A percentile compares a stretch with the other conserved stretches of the same genome.
These are phyloP conservation scores for Besnoitia besnoiti DNA, from an alignment of 169 alveolate genomes.

Conservation along the genomic window DNA sequence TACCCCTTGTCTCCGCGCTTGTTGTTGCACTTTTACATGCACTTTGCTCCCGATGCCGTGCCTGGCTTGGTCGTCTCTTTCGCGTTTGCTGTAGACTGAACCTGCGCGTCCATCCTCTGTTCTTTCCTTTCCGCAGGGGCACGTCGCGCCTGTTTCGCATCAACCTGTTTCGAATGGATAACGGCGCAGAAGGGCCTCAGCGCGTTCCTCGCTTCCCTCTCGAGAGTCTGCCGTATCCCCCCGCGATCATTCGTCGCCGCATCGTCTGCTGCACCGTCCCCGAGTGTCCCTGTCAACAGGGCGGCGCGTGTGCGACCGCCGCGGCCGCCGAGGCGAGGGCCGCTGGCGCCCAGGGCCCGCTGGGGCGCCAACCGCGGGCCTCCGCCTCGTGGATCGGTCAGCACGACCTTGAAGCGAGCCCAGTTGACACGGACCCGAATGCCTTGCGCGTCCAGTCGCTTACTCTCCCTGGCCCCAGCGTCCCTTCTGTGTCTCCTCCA, in stretches of 20 bases:
- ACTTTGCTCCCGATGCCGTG: no score
- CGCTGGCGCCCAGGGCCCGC: background rate
- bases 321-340: background rate
- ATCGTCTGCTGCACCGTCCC: slow-evolving; percentile 31
- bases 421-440: background rate
- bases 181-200: background rate
- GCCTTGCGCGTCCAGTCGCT: background rate
- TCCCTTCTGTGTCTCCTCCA: background rate
- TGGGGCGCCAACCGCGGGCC: background rate
- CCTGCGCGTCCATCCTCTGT: no score
- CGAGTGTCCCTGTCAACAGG: slow-evolving; percentile 23
- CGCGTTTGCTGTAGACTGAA: no score
- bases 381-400: background rate
- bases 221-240: slow-evolving; percentile 19
- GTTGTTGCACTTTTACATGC: no score
- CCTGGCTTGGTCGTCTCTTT: no score
- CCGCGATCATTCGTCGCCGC: background rate
- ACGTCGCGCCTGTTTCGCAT: slow-evolving; percentile 35
- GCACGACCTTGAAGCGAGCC: background rate
- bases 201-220: slow-evolving; percentile 5
- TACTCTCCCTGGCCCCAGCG: background rate
- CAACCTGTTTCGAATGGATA: background rate
- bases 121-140: background rate
- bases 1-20: no score
- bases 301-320: slow-evolving; percentile 15